Conservation (phyloP, 1,284 basidiomycete genomes). For the Papiliotrema flavescens region DNA sequence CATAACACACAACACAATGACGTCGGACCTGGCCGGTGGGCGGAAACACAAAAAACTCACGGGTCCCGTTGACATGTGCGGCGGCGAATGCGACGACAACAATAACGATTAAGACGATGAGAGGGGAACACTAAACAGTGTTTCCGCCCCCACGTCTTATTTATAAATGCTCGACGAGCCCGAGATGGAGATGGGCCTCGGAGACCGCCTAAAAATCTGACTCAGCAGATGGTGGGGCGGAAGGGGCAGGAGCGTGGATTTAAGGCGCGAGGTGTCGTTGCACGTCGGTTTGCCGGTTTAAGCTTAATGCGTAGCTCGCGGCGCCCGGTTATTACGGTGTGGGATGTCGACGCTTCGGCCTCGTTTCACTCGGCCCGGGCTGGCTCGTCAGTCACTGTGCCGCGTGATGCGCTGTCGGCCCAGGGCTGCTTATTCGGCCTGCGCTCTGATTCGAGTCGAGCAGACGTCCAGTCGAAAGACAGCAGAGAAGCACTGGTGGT, state of each 20-base stretch:
- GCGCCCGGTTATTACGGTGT: too few species aligned
- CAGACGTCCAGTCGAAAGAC: too few species aligned
- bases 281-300: neutral
- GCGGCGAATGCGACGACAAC: neutral
- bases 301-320: too few species aligned
- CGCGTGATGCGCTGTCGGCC: too few species aligned
- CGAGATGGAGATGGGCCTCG: neutral
- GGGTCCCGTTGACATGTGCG: neutral
- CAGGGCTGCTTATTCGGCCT: too few species aligned
- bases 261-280: neutral
- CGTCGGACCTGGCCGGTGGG: neutral
- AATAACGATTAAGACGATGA: conserved; percentile 1
- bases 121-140: neutral
- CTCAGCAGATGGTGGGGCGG: neutral
- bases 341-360: too few species aligned
- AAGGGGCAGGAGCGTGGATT: too few species aligned
- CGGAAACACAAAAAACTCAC: neutral
- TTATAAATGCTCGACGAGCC: conserved; percentile 10
- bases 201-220: neutral
- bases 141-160: neutral
- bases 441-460: too few species aligned
- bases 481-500: too few species aligned
- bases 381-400: too few species aligned
- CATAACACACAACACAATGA: neutral
- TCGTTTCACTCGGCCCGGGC: too few species aligned